Base-by-base conservation (phyloP, 176 grass and related monocot genomes). In the Bromus sterilis region DNA sequence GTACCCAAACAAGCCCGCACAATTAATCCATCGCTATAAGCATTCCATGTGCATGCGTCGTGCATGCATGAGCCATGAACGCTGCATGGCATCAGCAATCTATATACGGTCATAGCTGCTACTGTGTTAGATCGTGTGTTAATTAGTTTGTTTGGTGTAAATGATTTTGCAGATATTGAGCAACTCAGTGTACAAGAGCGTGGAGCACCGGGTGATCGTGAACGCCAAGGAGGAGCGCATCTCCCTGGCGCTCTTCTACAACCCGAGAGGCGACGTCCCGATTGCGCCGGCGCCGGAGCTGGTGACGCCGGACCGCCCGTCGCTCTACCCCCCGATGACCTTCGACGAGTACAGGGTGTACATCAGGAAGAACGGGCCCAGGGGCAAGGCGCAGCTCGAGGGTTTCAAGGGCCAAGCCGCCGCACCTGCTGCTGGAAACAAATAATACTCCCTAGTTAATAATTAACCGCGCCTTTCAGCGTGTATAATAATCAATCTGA, bases 181-280 rank as follows among this genome's bases (percentile, higher is more conserved):
- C 70, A 98, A 98, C 35, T 86, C 82, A 0, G 24, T 72, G 53
- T 94, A 87, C 71, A 94, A 85, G 76, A 94, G 94, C 82, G 89
- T 97, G 43, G 92, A 94, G 75, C 92, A 94, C 53, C 95, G 92
- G 15, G 92, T 91, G 71, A 55, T 89, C 20, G 92, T 86, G 35
- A 97, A 91, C 61, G 78, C 89, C 20, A 42, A 43, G 60, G 33
- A 75, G 25, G 95, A 98, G 83, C 90, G 95, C 25, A 28, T 98
- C 72, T 98, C 95, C 10, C 68, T 98, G 3, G 95, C 95, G 2
- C 70, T 98, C 63, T 98, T 98, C 88, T 98, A 91, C 92, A 94
- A 94, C 84, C 95, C 95, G 2, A 80, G 73, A 29, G 78, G 81
- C 25, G 88, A 94, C 86, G 3, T 91, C 21, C 90, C 78, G 41